These are phyloP conservation scores for Aspergillus ochraceoroseus DNA, from an alignment of 2,329 filamentous ascomycete species.

Conservation along the genomic window DNA sequence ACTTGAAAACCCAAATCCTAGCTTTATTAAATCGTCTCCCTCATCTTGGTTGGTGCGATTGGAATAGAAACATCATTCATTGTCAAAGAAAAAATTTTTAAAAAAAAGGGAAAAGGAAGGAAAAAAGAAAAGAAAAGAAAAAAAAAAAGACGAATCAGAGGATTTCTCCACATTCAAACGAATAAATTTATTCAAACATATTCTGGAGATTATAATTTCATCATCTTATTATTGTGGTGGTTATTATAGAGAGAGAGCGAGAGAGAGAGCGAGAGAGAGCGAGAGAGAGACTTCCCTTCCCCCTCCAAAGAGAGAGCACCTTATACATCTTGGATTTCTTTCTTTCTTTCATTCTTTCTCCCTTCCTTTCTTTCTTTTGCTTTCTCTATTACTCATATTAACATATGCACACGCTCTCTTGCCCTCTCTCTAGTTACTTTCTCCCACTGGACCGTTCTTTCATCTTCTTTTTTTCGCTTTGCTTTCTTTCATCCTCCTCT, in stretches of 20 bases:
- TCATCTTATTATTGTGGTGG: slow-evolving; percentile 11
- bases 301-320: background rate
- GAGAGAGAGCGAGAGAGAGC: too few relatives aligned
- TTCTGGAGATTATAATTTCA: slow-evolving; percentile 11
- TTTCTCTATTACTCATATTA: background rate
- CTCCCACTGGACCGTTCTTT: too few relatives aligned
- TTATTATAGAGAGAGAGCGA: too few relatives aligned
- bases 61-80: slow-evolving; percentile 20
- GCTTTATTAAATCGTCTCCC: slow-evolving; percentile 1
- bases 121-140: slow-evolving; percentile 11
- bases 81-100: slow-evolving; percentile 19
- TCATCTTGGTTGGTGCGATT: slow-evolving; percentile 22
- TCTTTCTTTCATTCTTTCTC: slow-evolving; percentile 10
- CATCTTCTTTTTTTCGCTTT: background rate
- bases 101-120: slow-evolving; percentile 10
- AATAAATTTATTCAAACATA: background rate
- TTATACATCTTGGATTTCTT: slow-evolving; percentile 1
- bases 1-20: slow-evolving; percentile 11
- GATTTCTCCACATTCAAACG: slow-evolving; percentile 6
- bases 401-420: too few relatives aligned
- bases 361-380: slow-evolving; percentile 14
- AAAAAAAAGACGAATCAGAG: slow-evolving; percentile 1
- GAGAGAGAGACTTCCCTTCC: slow-evolving; percentile 4
- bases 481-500: slow-evolving; percentile 10
- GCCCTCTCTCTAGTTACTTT: background rate